Evolutionary conservation across 306 rosid genomes (phyloP).

Genomic region (Comarum palustre): DNA sequence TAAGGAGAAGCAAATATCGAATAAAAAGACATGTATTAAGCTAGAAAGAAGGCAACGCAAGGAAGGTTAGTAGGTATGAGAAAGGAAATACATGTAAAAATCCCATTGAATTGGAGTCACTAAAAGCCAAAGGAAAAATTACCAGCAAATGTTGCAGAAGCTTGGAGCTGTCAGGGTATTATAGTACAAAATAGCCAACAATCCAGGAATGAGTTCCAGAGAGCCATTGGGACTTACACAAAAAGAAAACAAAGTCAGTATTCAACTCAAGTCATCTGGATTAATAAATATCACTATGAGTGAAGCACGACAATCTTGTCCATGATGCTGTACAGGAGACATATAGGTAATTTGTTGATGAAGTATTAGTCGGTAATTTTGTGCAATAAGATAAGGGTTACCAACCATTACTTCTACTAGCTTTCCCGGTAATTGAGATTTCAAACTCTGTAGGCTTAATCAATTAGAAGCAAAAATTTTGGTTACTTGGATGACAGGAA

Average conservation of each 20-base stretch:
- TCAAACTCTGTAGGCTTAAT: background rate
- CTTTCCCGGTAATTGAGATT: background rate
- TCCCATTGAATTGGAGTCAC: slow-evolving; percentile 52
- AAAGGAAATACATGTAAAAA: slow-evolving; percentile 39
- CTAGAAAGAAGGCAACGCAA: slow-evolving; percentile 32
- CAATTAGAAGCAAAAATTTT: background rate
- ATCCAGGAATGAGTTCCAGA: slow-evolving; percentile 31
- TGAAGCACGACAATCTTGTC: background rate
- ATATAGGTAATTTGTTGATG: background rate
- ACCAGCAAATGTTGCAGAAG: slow-evolving; percentile 52
- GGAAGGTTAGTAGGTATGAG: slow-evolving; percentile 56
- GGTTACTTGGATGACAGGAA: background rate
- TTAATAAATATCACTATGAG: background rate
- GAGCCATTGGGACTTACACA: slow-evolving; percentile 34
- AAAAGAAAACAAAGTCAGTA: slow-evolving; percentile 7
- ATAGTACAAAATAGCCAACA: slow-evolving; percentile 38
- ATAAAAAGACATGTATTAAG: background rate
- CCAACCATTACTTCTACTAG: background rate
- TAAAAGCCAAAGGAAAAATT: slow-evolving; percentile 47
- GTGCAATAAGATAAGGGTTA: background rate
- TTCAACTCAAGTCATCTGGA: background rate
- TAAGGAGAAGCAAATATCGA: background rate
- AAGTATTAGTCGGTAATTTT: background rate
- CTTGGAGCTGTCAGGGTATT: slow-evolving; percentile 57
- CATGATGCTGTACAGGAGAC: background rate